These are phyloP conservation scores for Podaxis sp. DNA, from an alignment of 768 basidiomycete genomes.

Conservation along the genomic window DNA sequence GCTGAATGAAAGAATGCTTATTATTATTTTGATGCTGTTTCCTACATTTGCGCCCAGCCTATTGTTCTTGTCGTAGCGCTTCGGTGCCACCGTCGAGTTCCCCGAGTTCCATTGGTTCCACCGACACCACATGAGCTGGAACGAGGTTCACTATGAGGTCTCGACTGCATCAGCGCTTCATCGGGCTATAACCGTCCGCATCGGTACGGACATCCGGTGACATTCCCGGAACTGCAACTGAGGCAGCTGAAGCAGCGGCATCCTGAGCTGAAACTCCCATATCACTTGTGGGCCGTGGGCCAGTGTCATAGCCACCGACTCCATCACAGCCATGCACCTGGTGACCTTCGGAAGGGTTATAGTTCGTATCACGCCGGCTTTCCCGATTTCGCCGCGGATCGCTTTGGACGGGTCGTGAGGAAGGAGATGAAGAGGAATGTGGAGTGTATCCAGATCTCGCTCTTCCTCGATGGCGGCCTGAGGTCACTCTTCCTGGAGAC, in stretches of 20 bases:
- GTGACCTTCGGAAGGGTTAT: background rate
- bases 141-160: background rate
- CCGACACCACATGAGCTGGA: background rate
- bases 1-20: background rate
- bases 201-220: background rate
- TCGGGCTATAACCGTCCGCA: background rate
- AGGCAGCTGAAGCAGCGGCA: background rate
- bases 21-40: background rate
- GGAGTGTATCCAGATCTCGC: background rate
- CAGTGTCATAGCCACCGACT: background rate
- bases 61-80: background rate
- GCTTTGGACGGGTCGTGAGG: background rate
- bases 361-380: background rate
- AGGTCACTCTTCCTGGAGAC: background rate
- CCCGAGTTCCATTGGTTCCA: background rate
- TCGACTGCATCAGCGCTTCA: background rate
- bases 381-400: background rate
- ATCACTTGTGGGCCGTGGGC: background rate
- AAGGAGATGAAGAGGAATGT: background rate
- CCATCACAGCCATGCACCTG: background rate
- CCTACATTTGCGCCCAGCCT: background rate
- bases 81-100: background rate
- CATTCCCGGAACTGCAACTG: background rate
- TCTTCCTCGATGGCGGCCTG: background rate
- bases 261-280: background rate